A percentile compares a stretch with the other conserved stretches of the same genome.
These are phyloP conservation scores for Monosporascus cannonballus DNA, from an alignment of 2,329 filamentous ascomycete species.

Conservation along the genomic window DNA sequence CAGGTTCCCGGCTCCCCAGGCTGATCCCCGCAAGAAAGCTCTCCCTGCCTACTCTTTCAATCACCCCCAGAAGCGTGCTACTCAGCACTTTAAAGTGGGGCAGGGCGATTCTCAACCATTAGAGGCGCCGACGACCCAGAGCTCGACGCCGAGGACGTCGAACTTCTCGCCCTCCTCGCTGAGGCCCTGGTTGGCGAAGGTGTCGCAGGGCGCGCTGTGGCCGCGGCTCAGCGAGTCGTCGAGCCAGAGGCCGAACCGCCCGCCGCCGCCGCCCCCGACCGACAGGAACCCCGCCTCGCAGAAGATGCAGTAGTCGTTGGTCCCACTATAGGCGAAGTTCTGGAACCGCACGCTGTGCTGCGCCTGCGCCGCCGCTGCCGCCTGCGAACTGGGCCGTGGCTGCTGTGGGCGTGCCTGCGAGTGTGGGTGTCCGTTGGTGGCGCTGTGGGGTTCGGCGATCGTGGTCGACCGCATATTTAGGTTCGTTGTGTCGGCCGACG, in stretches of 20 bases:
- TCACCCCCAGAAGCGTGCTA: too few species aligned
- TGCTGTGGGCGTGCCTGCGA: constrained; percentile 19
- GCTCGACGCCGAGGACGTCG: constrained; percentile 80
- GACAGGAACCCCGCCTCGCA: constrained; percentile 75
- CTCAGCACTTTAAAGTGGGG: too few species aligned
- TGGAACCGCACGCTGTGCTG: constrained; percentile 84
- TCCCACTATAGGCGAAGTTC: constrained; percentile 90
- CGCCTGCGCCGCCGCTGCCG: constrained; percentile 32
- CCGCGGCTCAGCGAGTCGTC: constrained; percentile 80
- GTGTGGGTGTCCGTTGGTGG: constrained; percentile 27
- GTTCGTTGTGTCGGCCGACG: constrained; percentile 48
- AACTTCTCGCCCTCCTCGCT: constrained; percentile 94
- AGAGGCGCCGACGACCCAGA: constrained; percentile 76
- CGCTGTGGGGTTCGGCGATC: constrained; percentile 23
- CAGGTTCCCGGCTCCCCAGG: too few species aligned
- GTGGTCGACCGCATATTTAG: constrained; percentile 37
- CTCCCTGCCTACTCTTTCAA: too few species aligned
- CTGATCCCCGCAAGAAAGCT: too few species aligned
- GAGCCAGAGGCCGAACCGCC: constrained; percentile 89
- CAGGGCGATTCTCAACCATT: background rate
- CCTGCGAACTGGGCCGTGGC: constrained; percentile 6
- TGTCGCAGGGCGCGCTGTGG: constrained; percentile 76
- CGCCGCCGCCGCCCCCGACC: constrained; percentile 74
- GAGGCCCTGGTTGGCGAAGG: constrained; percentile 89
- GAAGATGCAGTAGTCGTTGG: constrained; percentile 95